Conservation (phyloP, 768 basidiomycete species). For the Lactarius deliciosus region DNA sequence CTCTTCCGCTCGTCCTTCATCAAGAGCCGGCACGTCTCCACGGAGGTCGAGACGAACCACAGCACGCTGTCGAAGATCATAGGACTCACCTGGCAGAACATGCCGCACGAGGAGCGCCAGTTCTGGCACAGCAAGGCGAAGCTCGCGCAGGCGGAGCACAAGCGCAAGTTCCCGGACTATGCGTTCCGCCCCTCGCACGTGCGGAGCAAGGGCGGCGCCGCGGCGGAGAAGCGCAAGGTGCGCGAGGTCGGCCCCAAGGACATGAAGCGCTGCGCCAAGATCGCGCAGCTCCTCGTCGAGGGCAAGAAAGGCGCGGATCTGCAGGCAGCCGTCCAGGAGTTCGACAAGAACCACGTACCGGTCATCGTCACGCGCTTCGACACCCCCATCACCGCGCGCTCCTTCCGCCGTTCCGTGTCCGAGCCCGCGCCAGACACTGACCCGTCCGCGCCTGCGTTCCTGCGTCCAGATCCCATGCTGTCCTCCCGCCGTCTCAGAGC, state of each 20-base stretch:
- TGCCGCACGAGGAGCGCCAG: constrained; percentile 72
- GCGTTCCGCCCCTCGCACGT: constrained; percentile 65
- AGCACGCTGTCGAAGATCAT: constrained; percentile 84
- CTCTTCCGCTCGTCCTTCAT: constrained; percentile 84
- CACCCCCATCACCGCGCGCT: constrained; percentile 67
- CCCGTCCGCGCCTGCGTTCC: constrained; percentile 29
- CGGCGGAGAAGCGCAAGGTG: constrained; percentile 52
- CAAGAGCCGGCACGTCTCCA: constrained; percentile 73
- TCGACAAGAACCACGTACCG: constrained; percentile 50
- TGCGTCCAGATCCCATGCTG: constrained; percentile 20
- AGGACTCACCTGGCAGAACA: constrained; percentile 77
- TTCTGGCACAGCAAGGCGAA: constrained; percentile 78
- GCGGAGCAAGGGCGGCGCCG: constrained; percentile 39
- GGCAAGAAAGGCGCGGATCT: constrained; percentile 43
- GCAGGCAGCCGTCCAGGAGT: constrained; percentile 38
- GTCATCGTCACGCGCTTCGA: constrained; percentile 72
- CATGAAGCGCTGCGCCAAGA: constrained; percentile 61
- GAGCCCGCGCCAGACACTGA: constrained; percentile 47
- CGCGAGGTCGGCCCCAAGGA: constrained; percentile 65
- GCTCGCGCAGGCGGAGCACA: constrained; percentile 69
- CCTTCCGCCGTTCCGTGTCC: constrained; percentile 68
- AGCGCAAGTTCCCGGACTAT: constrained; percentile 72
- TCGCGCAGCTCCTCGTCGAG: constrained; percentile 55
- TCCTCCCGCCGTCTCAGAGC: constrained; percentile 26
- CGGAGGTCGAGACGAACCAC: constrained; percentile 78